Evolutionary conservation across 495 filamentous ascomycete genomes (phyloP).

Genomic region (Neurospora sp.): DNA sequence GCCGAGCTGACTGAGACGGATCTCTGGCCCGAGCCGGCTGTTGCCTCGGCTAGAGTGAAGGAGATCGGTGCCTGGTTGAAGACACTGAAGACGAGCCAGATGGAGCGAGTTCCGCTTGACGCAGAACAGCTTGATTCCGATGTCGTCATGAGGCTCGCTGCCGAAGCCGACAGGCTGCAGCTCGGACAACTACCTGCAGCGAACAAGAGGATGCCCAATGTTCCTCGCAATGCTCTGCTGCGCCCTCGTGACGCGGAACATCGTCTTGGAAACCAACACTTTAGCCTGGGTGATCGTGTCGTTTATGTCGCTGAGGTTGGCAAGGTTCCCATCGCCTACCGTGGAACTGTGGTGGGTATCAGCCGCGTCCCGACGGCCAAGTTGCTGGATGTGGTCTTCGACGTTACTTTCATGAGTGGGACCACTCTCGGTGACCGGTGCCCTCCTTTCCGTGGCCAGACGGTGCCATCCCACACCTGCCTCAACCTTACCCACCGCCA

Average conservation of each 20-base stretch:
- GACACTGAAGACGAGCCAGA: constrained; percentile 74
- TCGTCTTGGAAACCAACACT: constrained; percentile 73
- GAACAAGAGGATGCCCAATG: constrained; percentile 53
- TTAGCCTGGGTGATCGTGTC: constrained; percentile 78
- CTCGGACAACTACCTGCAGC: constrained; percentile 34
- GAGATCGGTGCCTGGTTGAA: constrained; percentile 92
- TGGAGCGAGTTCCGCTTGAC: constrained; percentile 88
- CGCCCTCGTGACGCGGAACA: constrained; percentile 89
- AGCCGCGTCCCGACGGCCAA: constrained; percentile 72
- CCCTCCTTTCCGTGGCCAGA: constrained; percentile 92
- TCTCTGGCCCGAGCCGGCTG: constrained; percentile 65
- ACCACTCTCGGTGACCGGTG: constrained; percentile 82
- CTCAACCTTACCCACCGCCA: constrained; percentile 81
- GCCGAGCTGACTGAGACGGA: constrained; percentile 55
- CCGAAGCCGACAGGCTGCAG: constrained; percentile 53
- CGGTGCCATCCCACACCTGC: constrained; percentile 70
- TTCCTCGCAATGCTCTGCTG: constrained; percentile 78
- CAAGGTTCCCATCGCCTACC: constrained; percentile 85
- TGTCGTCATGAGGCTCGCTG: constrained; percentile 70
- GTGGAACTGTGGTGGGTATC: constrained; percentile 86
- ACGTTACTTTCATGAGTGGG: constrained; percentile 90
- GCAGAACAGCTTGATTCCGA: constrained; percentile 93
- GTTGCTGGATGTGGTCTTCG: constrained; percentile 87
- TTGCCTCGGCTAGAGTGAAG: constrained; percentile 58
- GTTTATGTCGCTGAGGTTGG: constrained; percentile 90